phyloP scores from a whole-genome alignment of 2,329 filamentous ascomycete genomes.

The Arachnopeziza araneosa region DNA sequence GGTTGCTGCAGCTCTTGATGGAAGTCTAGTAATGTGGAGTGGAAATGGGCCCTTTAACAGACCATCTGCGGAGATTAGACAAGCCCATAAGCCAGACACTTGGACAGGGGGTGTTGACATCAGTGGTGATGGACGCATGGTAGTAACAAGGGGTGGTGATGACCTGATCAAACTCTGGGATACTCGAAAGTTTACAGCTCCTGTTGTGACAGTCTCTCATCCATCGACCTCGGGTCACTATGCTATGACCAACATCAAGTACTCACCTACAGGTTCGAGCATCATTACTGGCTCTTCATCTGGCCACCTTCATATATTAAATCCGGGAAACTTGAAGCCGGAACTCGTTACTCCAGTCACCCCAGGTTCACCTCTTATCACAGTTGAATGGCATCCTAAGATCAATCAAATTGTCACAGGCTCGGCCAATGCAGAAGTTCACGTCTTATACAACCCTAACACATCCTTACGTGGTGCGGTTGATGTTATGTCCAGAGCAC shows the following conservation, averaged over 20 bases:
- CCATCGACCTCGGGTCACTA: slow-evolving; percentile 78
- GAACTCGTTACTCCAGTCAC: slow-evolving; percentile 89
- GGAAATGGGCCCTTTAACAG: slow-evolving; percentile 82
- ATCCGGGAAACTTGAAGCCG: slow-evolving; percentile 80
- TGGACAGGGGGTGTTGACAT: slow-evolving; percentile 94
- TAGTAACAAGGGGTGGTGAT: slow-evolving; percentile 87
- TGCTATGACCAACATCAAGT: slow-evolving; percentile 80
- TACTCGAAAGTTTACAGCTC: slow-evolving; percentile 87
- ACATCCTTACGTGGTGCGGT: slow-evolving; percentile 77
- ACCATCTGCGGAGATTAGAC: slow-evolving; percentile 74
- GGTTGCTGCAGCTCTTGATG: slow-evolving; percentile 79
- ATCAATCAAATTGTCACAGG: slow-evolving; percentile 95
- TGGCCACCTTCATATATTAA: slow-evolving; percentile 86
- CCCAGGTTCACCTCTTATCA: slow-evolving; percentile 73
- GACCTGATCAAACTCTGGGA: slow-evolving; percentile 96
- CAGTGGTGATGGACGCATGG: slow-evolving; percentile 81
- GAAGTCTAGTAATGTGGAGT: slow-evolving; percentile 84
- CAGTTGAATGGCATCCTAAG: slow-evolving; percentile 86
- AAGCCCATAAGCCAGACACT: slow-evolving; percentile 75
- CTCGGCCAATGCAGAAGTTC: slow-evolving; percentile 84
- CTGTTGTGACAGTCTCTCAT: slow-evolving; percentile 74
- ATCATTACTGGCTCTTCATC: slow-evolving; percentile 85
- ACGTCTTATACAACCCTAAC: slow-evolving; percentile 85
- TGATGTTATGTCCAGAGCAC: slow-evolving; percentile 84
- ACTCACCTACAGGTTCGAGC: slow-evolving; percentile 76